Base-by-base conservation (phyloP, 768 basidiomycete species). In the Tylopilus plumbeoviolaceoides region DNA sequence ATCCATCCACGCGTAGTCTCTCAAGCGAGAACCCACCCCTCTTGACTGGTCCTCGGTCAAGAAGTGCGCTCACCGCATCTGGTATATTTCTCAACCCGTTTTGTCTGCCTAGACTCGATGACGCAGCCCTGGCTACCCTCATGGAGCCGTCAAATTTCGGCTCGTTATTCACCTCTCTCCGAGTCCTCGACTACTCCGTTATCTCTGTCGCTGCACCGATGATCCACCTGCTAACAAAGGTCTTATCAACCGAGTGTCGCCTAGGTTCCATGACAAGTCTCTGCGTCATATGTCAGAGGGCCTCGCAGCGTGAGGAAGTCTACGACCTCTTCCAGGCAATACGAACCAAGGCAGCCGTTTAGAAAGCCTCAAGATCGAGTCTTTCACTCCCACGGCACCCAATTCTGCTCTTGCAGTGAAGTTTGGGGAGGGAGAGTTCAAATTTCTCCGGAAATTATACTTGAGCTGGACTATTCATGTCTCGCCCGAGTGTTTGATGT, bases 51-150 rank as follows among this genome's bases (percentile, higher is more conserved):
- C 45, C 10, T 28, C 44, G 18, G 47, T 67, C 46, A 44, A 44
- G 41, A 55, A 59, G 45, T 69, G 70, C 30, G 55, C 67, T 11
- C 59, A 54, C 31, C 67, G 67, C 12, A 55, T 69, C 20, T 51
- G 46, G 21, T 51, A 27, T 28, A 60, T 69, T 4, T 57, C 57
- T n/a, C 63, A 65, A 30, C 65, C 67, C 52, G 12, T 59, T 58
- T 46, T 27, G 31, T 23, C 49, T 65, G 14, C 63, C 63, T 4
- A 55, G 45, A 39, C 53, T 70, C 20, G 57, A 69, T 40, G 67
- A 66, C 7, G 51, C 55, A n/a, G 57, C 55, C 17, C 55, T 69
- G 7, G 31, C 55, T 8, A 40, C 56, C 18, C 43, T 70, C 14
- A 40, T 70, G 27, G 50, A 50, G 8, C 58, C 63, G 2, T 52